A percentile compares a stretch with the other conserved stretches of the same genome.
Evolutionary conservation across 192 early-diverging fungal genomes (phyloP).

Genomic region (Umbelopsis sp.): DNA sequence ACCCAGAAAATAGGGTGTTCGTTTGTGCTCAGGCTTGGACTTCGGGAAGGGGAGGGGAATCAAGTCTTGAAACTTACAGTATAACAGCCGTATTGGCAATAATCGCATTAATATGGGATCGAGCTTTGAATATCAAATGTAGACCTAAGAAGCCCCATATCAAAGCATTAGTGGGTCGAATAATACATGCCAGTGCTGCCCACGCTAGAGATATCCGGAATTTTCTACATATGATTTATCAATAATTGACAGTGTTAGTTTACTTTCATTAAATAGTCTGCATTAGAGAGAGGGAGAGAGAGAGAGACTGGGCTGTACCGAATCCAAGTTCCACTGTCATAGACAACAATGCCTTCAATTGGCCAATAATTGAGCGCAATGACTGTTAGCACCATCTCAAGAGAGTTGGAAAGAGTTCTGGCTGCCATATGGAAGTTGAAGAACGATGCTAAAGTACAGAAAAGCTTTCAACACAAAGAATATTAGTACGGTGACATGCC

Average conservation of each 20-base stretch:
- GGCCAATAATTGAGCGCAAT: conserved; percentile 89
- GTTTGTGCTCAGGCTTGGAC: too few relatives aligned
- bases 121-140: conserved; percentile 46
- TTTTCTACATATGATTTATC: conserved; percentile 10
- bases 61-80: conserved; percentile 35
- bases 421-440: conserved; percentile 59
- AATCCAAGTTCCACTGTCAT: background rate
- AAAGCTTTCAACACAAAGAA: conserved; percentile 41
- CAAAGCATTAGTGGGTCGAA: conserved; percentile 87
- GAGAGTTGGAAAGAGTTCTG: conserved; percentile 59
- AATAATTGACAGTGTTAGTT: too few relatives aligned
- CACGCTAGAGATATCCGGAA: conserved; percentile 55
- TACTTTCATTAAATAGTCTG: background rate
- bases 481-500: background rate
- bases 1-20: background rate
- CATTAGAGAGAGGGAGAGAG: too few relatives aligned
- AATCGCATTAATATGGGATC: conserved; percentile 19
- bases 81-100: conserved; percentile 38
- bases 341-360: conserved; percentile 35
- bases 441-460: conserved; percentile 55
- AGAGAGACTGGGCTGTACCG: background rate
- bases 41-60: too few relatives aligned
- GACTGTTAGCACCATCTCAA: conserved; percentile 77
- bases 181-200: conserved; percentile 80
- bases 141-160: conserved; percentile 83